Base-by-base conservation (phyloP, 2,329 filamentous ascomycete species). In the Nigrospora sphaerica region DNA sequence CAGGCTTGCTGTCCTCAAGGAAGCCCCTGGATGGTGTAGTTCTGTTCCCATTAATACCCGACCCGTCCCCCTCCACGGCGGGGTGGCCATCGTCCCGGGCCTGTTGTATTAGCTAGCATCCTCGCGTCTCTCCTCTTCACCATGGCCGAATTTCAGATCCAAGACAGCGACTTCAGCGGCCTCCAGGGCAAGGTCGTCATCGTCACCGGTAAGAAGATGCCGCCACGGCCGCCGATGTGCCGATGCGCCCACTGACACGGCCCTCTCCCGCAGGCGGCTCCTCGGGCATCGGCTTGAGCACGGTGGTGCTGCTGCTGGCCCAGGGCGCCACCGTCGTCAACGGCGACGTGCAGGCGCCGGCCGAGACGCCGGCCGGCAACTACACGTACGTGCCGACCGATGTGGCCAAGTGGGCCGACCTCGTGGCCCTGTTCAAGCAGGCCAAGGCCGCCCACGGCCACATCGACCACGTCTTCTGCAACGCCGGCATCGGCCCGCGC, bases 391-490 rank as follows among this genome's bases (percentile, higher is more conserved):
- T 72, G 32, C 55, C 67, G 49, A 68, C 70, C 3, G 65, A 80
- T 49, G 74, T 80, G 2, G 62, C 69, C 1, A 58, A 63, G 14
- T 81, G 78, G 78, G 50, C 60, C 3, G 70, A 74, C 9, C 67
- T 80, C 10, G 60, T 68, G 12, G 60, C 62, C 0, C 64, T 82
- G 12, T 83, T 82, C 64, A 72, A 73, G 46, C 59, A 66, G 46
- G 62, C 75, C 2, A 69, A 71, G 47, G 61, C 69, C 12, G 81
- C 87, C 44, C 78, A 86, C 51, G 86, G 90, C 57, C 85, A 88
- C 50, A 78, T 92, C 49, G 86, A 87, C 38, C 79, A 86, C 59
- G 87, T 88, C 7, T 89, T 90, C 57, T 81, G 85, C 45, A 83
- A 83, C 52, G 80, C 80, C 0, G 80, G 80, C 14, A 62, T 81